Percentiles rank a stretch among this genome's conserved stretches.
Evolutionary conservation across 495 filamentous ascomycete genomes (phyloP).

Genomic region (Evernia prunastri): DNA sequence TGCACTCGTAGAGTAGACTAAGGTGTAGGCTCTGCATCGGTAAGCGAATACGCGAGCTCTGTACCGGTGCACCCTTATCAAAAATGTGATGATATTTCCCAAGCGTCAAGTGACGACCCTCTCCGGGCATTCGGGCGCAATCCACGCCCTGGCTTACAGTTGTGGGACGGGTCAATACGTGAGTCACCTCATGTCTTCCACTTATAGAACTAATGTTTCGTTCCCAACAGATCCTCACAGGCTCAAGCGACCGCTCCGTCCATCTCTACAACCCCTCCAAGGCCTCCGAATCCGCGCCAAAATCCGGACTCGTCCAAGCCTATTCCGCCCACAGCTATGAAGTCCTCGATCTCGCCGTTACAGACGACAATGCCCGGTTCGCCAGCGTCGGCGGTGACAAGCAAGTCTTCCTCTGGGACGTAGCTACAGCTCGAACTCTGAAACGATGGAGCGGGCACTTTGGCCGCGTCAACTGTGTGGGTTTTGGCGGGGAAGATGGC

Average conservation of each 20-base stretch:
- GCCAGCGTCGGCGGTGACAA: slow-evolving; percentile 80
- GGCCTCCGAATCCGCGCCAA: slow-evolving; percentile 32
- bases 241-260: slow-evolving; percentile 76
- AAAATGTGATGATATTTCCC: slow-evolving; percentile 26
- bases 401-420: slow-evolving; percentile 90
- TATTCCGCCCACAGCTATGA: slow-evolving; percentile 88
- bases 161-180: slow-evolving; percentile 60
- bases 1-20: neutral
- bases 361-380: slow-evolving; percentile 73
- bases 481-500: slow-evolving; percentile 67
- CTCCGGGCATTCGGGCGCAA: slow-evolving; percentile 47
- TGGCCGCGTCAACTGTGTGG: slow-evolving; percentile 66
- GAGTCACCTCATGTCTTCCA: slow-evolving; percentile 26
- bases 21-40: neutral
- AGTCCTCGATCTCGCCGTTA: slow-evolving; percentile 71
- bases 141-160: slow-evolving; percentile 69
- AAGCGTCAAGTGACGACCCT: slow-evolving; percentile 22
- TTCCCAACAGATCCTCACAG: slow-evolving; percentile 62
- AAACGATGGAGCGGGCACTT: slow-evolving; percentile 70
- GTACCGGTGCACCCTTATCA: neutral
- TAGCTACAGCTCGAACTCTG: slow-evolving; percentile 64
- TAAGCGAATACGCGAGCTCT: neutral
- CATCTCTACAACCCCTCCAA: slow-evolving; percentile 57
- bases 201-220: slow-evolving; percentile 2
- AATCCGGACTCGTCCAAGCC: slow-evolving; percentile 62